These are phyloP conservation scores for Xylariaceae sp. DNA, from an alignment of 2,329 filamentous ascomycete species.

Conservation along the genomic window DNA sequence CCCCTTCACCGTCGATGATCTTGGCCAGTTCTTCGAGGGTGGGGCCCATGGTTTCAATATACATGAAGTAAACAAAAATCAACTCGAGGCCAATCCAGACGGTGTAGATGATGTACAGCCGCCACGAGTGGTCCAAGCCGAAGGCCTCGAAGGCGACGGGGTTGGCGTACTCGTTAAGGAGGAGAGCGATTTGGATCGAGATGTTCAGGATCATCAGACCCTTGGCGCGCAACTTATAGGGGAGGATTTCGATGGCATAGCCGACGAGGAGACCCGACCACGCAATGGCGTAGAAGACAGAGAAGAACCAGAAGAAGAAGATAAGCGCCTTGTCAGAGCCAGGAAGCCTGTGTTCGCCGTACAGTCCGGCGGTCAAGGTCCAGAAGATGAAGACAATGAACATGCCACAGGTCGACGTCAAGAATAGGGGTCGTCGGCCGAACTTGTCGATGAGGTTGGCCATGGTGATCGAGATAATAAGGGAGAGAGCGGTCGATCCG, in stretches of 20 bases:
- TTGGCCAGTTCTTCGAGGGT: constrained; percentile 63
- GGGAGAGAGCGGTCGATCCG: constrained; percentile 46
- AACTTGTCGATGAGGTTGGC: constrained; percentile 51
- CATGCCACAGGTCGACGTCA: constrained; percentile 41
- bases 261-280: constrained; percentile 54
- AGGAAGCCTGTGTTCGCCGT: constrained; percentile 36
- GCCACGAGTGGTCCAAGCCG: constrained; percentile 40
- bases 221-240: constrained; percentile 48
- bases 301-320: constrained; percentile 46
- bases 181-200: constrained; percentile 49
- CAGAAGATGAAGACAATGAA: constrained; percentile 46
- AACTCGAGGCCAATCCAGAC: constrained; percentile 53
- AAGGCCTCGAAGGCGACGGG: constrained; percentile 48
- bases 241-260: constrained; percentile 48
- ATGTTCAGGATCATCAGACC: constrained; percentile 53
- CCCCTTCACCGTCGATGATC: constrained; percentile 59
- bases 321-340: constrained; percentile 40
- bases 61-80: constrained; percentile 50
- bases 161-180: constrained; percentile 51
- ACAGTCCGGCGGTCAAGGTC: constrained; percentile 44
- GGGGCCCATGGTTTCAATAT: constrained; percentile 57
- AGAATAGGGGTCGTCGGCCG: constrained; percentile 53
- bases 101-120: constrained; percentile 53
- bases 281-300: constrained; percentile 49
- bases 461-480: constrained; percentile 47